phyloP scores from a whole-genome alignment of 345 rosid species.

The Arabidopsis suecica region DNA sequence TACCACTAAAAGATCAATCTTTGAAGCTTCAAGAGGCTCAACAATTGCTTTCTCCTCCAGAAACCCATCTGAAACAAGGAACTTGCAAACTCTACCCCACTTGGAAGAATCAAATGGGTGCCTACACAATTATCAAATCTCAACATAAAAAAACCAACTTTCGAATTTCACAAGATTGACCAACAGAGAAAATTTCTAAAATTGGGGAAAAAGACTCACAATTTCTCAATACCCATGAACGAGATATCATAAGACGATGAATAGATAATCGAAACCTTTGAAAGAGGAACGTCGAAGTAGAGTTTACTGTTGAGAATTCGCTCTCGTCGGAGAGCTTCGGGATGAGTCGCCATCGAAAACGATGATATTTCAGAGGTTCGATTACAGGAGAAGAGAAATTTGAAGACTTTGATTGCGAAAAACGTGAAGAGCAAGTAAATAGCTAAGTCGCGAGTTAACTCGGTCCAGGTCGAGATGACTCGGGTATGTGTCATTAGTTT shows the following conservation, averaged over 20 bases:
- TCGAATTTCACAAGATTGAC: neutral
- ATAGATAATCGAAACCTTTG: constrained; percentile 82
- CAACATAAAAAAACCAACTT: neutral
- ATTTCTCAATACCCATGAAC: constrained; percentile 87
- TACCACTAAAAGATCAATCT: constrained; percentile 92
- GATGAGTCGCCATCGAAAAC: constrained; percentile 41
- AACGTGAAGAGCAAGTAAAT: constrained; percentile 44
- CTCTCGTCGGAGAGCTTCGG: constrained; percentile 58
- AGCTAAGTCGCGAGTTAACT: constrained; percentile 48
- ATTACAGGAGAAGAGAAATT: constrained; percentile 36
- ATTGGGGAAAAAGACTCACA: constrained; percentile 52
- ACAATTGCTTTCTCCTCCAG: constrained; percentile 60
- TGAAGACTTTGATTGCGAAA: constrained; percentile 41
- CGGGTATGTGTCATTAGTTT: constrained; percentile 11
- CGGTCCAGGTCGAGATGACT: constrained; percentile 42
- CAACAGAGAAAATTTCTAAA: neutral
- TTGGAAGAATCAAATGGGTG: constrained; percentile 95
- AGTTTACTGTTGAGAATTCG: constrained; percentile 82
- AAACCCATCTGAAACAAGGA: constrained; percentile 61
- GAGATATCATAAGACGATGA: constrained; percentile 74
- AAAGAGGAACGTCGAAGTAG: constrained; percentile 59
- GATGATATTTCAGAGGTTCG: constrained; percentile 45
- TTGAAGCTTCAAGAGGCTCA: constrained; percentile 84
- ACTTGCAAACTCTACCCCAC: constrained; percentile 85
- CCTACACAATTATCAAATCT: constrained; percentile 50